Evolutionary conservation across 345 rosid species (phyloP).

Genomic region (Odontarrhena argentea): DNA sequence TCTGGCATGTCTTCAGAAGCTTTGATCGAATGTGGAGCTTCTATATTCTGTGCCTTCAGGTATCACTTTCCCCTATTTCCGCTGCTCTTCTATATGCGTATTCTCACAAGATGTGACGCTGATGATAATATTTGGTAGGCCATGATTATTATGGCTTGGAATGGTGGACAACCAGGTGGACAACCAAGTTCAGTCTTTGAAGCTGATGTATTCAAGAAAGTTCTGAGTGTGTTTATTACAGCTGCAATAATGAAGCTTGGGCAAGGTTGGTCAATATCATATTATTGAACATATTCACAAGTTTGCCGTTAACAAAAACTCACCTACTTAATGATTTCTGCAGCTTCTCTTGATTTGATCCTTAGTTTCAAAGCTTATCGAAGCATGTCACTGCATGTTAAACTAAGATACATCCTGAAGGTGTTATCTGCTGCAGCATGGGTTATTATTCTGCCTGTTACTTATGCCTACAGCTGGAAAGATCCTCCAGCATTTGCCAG

Average conservation of each 20-base stretch:
- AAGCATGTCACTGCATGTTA: conserved; percentile 90
- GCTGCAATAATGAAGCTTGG: conserved; percentile 98
- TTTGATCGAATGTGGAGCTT: conserved; percentile 99
- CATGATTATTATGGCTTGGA: conserved; percentile 97
- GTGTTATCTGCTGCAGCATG: conserved; percentile 93
- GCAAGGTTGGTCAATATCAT: conserved; percentile 62
- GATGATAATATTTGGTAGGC: conserved; percentile 54
- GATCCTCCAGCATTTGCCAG: conserved; percentile 89
- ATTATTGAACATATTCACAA: conserved; percentile 19
- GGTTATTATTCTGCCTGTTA: conserved; percentile 88
- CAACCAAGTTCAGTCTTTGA: conserved; percentile 57
- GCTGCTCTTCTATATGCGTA: conserved; percentile 15
- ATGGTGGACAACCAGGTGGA: conserved; percentile 75
- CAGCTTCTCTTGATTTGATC: conserved; percentile 94
- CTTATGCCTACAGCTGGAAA: conserved; percentile 90
- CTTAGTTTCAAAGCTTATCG: conserved; percentile 86
- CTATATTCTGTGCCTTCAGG: conserved; percentile 90
- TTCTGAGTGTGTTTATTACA: conserved; percentile 85
- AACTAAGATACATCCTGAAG: conserved; percentile 93
- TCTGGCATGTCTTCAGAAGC: conserved; percentile 98
- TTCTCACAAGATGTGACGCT: conserved; percentile 29
- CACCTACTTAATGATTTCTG: conserved; percentile 33
- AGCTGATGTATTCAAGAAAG: conserved; percentile 72
- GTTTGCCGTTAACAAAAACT: conserved; percentile 20
- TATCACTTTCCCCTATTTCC: conserved; percentile 30